phyloP scores from a whole-genome alignment of 1,284 basidiomycete genomes.

The Sporisorium iseilematis-ciliati region DNA sequence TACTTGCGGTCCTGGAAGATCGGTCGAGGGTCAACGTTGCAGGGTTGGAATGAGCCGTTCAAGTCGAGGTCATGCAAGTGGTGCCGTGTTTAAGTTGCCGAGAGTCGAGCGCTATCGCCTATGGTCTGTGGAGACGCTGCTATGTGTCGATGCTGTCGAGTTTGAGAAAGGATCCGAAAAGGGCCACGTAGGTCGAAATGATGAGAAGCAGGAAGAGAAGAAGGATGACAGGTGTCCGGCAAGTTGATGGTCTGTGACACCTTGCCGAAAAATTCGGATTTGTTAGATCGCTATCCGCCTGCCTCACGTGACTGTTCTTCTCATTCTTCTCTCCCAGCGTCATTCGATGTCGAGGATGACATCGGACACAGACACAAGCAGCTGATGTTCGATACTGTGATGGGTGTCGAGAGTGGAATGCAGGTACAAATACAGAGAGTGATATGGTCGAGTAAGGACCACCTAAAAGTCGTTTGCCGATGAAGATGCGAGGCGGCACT shows the following conservation, averaged over 20 bases:
- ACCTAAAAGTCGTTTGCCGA: background rate
- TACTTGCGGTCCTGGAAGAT: too few species aligned
- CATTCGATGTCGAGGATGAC: background rate
- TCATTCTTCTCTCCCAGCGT: background rate
- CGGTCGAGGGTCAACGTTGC: too few species aligned
- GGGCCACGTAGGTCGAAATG: background rate
- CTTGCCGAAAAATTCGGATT: background rate
- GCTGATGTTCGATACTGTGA: too few species aligned
- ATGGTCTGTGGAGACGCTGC: too few species aligned
- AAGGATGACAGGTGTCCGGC: background rate
- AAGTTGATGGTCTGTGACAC: slow-evolving; percentile 13
- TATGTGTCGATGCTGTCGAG: too few species aligned
- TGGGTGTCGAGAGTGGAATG: slow-evolving; percentile 15
- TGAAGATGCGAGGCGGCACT: background rate
- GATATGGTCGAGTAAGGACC: background rate
- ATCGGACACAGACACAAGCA: background rate
- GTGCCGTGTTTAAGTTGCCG: too few species aligned
- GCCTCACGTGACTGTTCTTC: slow-evolving; percentile 9
- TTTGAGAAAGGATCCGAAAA: background rate
- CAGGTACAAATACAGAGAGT: slow-evolving; percentile 37
- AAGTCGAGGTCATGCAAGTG: too few species aligned
- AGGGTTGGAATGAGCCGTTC: too few species aligned
- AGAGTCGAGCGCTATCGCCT: too few species aligned
- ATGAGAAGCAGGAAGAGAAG: background rate
- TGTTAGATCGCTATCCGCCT: slow-evolving; percentile 2